phyloP scores from a whole-genome alignment of 345 rosid genomes.

The Conringia planisiliqua region DNA sequence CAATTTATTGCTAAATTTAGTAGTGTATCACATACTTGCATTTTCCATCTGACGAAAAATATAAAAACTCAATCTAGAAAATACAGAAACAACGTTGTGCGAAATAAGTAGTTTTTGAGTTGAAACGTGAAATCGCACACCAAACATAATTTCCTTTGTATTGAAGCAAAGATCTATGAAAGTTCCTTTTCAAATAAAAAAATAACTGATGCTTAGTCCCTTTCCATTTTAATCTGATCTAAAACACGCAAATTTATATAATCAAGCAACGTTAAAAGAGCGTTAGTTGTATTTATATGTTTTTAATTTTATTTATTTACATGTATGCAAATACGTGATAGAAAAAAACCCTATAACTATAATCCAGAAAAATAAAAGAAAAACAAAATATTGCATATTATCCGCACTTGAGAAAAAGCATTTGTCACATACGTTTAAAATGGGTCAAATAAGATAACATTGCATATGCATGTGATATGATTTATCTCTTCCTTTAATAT shows the following conservation, averaged over 20 bases:
- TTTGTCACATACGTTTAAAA: neutral
- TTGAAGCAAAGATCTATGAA: slow-evolving; percentile 20
- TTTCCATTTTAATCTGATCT: slow-evolving; percentile 4
- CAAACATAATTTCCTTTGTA: slow-evolving; percentile 17
- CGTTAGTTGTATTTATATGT: neutral
- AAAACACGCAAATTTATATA: neutral
- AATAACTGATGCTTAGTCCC: slow-evolving; percentile 2
- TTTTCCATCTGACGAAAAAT: neutral
- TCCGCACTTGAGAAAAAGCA: neutral
- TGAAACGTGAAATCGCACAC: slow-evolving; percentile 17
- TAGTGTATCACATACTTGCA: neutral
- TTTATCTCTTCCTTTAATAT: neutral
- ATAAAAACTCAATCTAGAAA: neutral
- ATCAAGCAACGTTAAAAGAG: slow-evolving; percentile 10
- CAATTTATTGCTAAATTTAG: neutral
- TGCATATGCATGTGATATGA: neutral
- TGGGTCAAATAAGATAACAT: neutral
- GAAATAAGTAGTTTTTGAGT: neutral
- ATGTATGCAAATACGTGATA: neutral
- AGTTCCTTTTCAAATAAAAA: too few relatives aligned
- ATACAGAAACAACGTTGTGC: neutral
- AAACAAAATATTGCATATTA: neutral
- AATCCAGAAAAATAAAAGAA: neutral
- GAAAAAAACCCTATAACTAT: too few relatives aligned
- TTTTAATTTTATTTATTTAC: neutral